Conservation (phyloP, 768 basidiomycete species). For the Boletus insuetus region DNA sequence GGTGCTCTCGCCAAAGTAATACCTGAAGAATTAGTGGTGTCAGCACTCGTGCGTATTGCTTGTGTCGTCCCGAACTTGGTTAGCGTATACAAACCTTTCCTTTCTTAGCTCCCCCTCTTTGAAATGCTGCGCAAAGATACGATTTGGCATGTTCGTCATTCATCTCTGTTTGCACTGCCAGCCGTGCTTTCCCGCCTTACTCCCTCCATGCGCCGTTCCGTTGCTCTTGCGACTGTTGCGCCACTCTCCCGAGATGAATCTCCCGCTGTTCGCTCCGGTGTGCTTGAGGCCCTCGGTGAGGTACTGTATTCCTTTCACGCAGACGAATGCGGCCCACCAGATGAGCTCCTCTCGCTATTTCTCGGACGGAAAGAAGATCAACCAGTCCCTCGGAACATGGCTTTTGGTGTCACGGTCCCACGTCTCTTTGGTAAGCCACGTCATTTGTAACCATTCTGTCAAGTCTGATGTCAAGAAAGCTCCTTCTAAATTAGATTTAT, state of each 20-base stretch:
- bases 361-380: slow-evolving; percentile 54
- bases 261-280: slow-evolving; percentile 69
- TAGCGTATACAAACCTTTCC: slow-evolving; percentile 6
- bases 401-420: slow-evolving; percentile 3
- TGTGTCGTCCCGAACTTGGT: slow-evolving; percentile 3
- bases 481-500: slow-evolving; percentile 37
- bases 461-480: slow-evolving; percentile 17
- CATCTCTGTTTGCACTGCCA: slow-evolving; percentile 82
- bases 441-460: background rate
- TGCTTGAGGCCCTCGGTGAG: slow-evolving; percentile 86
- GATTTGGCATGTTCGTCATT: slow-evolving; percentile 83
- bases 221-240: slow-evolving; percentile 65
- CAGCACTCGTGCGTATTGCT: slow-evolving; percentile 51
- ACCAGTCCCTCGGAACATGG: slow-evolving; percentile 31
- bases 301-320: slow-evolving; percentile 80
- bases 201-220: slow-evolving; percentile 50
- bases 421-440: slow-evolving; percentile 19
- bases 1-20: slow-evolving; percentile 87
- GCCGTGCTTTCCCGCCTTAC: slow-evolving; percentile 69
- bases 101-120: slow-evolving; percentile 73
- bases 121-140: slow-evolving; percentile 65
- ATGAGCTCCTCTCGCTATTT: slow-evolving; percentile 73
- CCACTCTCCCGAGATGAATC: slow-evolving; percentile 63
- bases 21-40: slow-evolving; percentile 66
- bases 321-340: slow-evolving; percentile 61